Evolutionary conservation across 2,329 filamentous ascomycete species (phyloP).

Genomic region (Fusarium kyushuense): DNA sequence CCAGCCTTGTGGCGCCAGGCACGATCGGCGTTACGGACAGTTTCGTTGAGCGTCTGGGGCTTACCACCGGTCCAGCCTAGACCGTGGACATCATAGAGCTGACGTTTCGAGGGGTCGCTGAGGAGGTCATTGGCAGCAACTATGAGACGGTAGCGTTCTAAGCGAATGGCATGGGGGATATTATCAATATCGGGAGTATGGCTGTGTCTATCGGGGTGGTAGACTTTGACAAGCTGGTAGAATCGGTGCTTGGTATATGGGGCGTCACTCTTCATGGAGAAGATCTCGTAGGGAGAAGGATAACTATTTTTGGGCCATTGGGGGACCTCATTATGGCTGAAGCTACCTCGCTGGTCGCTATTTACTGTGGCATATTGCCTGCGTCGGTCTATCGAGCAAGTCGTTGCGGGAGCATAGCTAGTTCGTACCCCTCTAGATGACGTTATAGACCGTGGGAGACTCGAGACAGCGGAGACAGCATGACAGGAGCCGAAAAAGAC

Average conservation of each 20-base stretch:
- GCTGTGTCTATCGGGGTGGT: conserved; percentile 83
- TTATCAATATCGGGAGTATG: conserved; percentile 45
- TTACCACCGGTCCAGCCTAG: conserved; percentile 79
- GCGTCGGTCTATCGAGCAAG: conserved; percentile 11
- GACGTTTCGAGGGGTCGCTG: conserved; percentile 81
- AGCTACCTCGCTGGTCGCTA: conserved; percentile 13
- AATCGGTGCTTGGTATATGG: conserved; percentile 87
- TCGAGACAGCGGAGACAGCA: conserved; percentile 33
- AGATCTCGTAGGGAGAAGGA: conserved; percentile 92
- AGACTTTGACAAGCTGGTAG: conserved; percentile 93
- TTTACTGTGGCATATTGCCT: conserved; percentile 44
- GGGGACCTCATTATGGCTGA: conserved; percentile 30
- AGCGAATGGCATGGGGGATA: conserved; percentile 68
- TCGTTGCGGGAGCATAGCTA: conserved; percentile 13
- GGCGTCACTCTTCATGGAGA: conserved; percentile 68
- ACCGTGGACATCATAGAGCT: conserved; percentile 84
- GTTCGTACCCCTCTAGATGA: conserved; percentile 36
- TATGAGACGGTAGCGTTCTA: conserved; percentile 92
- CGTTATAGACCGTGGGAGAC: conserved; percentile 39
- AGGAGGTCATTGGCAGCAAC: conserved; percentile 90
- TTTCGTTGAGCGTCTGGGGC: conserved; percentile 62
- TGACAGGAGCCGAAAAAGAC: conserved; percentile 40
- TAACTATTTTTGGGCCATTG: conserved; percentile 62
- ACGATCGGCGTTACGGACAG: conserved; percentile 55
- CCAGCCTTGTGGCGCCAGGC: conserved; percentile 63